Base-by-base conservation (phyloP, 169 alveolate species). In the Theileria parva region DNA sequence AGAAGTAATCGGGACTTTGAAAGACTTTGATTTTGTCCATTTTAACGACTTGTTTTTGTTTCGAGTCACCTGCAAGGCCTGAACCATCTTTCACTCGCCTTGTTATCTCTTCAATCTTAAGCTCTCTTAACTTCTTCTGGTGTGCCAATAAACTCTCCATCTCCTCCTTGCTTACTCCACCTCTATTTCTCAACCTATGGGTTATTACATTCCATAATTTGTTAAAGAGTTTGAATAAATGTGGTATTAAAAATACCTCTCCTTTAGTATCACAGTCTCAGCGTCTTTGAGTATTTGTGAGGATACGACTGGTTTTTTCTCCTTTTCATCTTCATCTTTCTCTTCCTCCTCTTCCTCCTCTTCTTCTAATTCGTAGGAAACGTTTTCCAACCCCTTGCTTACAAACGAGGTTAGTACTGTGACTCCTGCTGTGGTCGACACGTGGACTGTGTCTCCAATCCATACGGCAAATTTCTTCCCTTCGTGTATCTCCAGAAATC, bases 371-470 rank as follows among this genome's bases (percentile, higher is more conserved):
- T 93, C 96, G 60, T 93, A 93, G 12, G 95, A 92, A 13, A 92
- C 80, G 32, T 93, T 92, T 74, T 93, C 94, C 80, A 93, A 51
- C 39, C 86, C 89, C 76, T 92, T 93, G 53, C 95, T 92, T 17
- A 91, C 88, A 12, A 86, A 65, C 23, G 86, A 83, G 23, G 96
- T 93, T 19, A 93, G 75, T 50, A 93, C 89, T 19, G 76, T 87
- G 34, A 80, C 86, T 0, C 87, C 96, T 39, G 91, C 87, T 39
- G 91, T 86, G 0, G 61, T 71, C 27, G 95, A 74, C 28, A 94
- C 86, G 63, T 60, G 92, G 7, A 94, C 95, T 3, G 97, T 94
- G 73, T 94, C 97, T 44, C 96, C 94, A n/a, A 94, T 80, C 97
- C 97, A 94, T 6, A 92, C 89, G 28, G 97, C 96, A 57, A 88